Evolutionary conservation across 495 filamentous ascomycete species (phyloP).

Genomic region (Aspergillus saccharolyticus): DNA sequence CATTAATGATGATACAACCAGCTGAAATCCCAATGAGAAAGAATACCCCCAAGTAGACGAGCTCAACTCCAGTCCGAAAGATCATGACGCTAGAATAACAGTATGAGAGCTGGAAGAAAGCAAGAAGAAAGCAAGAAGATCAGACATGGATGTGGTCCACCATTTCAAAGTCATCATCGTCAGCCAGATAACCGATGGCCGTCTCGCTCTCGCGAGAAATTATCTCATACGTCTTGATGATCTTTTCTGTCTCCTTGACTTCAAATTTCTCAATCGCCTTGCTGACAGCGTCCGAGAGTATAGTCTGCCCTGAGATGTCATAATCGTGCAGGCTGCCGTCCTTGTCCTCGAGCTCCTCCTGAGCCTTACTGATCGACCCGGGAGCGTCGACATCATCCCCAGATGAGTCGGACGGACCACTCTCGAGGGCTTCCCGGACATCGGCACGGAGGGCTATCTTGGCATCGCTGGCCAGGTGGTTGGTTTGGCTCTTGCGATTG

Average conservation of each 20-base stretch:
- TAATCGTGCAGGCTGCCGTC: slow-evolving; percentile 43
- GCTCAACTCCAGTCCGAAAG: slow-evolving; percentile 12
- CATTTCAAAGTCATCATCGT: slow-evolving; percentile 41
- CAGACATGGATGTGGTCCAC: slow-evolving; percentile 26
- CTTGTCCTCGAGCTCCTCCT: slow-evolving; percentile 24
- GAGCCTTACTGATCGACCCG: slow-evolving; percentile 26
- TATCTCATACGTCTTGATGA: slow-evolving; percentile 57
- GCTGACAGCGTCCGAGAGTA: slow-evolving; percentile 48
- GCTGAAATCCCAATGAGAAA: not conserved
- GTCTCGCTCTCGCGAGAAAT: slow-evolving; percentile 41
- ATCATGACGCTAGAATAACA: slow-evolving; percentile 8
- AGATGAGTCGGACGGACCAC: slow-evolving; percentile 29
- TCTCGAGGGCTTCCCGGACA: slow-evolving; percentile 26
- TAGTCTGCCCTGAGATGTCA: slow-evolving; percentile 49
- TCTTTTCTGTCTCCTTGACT: slow-evolving; percentile 50
- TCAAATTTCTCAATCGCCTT: slow-evolving; percentile 55
- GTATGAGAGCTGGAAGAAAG: slow-evolving; percentile 1
- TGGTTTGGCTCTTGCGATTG: slow-evolving; percentile 27
- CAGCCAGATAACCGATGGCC: slow-evolving; percentile 29
- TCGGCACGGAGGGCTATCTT: slow-evolving; percentile 36
- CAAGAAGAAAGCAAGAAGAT: slow-evolving; percentile 4
- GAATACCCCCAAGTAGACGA: slow-evolving; percentile 8
- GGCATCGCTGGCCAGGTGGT: slow-evolving; percentile 26
- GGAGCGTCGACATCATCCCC: slow-evolving; percentile 39
- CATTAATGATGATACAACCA: not conserved